A percentile compares a stretch with the other conserved stretches of the same genome.
Conservation (phyloP, 805 yeast species). For the Zygosaccharomyces lentus region DNA sequence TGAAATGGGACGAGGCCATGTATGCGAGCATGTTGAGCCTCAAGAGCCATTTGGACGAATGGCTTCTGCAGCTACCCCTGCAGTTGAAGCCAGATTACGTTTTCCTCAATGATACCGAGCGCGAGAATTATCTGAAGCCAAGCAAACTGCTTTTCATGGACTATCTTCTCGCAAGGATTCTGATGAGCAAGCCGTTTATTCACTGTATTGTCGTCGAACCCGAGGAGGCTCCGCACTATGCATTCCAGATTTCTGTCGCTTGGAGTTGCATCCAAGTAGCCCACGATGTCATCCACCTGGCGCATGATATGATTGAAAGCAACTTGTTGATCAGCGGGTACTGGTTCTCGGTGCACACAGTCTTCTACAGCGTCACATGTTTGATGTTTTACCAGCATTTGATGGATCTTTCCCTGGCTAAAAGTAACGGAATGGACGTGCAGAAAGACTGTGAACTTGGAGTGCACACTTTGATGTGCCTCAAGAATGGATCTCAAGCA, state of each 20-base stretch:
- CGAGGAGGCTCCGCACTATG: conserved; percentile 41
- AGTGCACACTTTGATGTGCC: conserved; percentile 54
- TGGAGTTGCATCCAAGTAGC: conserved; percentile 82
- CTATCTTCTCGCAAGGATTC: conserved; percentile 71
- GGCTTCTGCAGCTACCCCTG: conserved; percentile 67
- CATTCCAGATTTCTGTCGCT: conserved; percentile 67
- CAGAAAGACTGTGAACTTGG: conserved; percentile 69
- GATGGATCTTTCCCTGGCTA: conserved; percentile 7
- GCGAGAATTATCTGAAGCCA: conserved; percentile 56
- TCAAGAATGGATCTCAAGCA: conserved; percentile 67
- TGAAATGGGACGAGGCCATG: conserved; percentile 12
- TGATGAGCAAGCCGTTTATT: conserved; percentile 82
- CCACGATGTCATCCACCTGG: conserved; percentile 71
- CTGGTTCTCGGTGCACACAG: conserved; percentile 88
- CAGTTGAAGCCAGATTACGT: conserved; percentile 69
- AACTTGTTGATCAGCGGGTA: conserved; percentile 76
- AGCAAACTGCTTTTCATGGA: conserved; percentile 69
- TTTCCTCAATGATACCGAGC: conserved; percentile 48
- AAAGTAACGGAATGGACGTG: conserved; percentile 29
- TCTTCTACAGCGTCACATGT: conserved; percentile 85
- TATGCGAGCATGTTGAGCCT: conserved; percentile 48
- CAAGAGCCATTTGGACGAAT: conserved; percentile 62
- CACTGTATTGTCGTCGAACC: conserved; percentile 55
- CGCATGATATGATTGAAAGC: conserved; percentile 72
- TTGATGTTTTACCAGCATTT: conserved; percentile 52